Conservation (phyloP, 139 green algal species). For the Haematococcus lacustris region DNA sequence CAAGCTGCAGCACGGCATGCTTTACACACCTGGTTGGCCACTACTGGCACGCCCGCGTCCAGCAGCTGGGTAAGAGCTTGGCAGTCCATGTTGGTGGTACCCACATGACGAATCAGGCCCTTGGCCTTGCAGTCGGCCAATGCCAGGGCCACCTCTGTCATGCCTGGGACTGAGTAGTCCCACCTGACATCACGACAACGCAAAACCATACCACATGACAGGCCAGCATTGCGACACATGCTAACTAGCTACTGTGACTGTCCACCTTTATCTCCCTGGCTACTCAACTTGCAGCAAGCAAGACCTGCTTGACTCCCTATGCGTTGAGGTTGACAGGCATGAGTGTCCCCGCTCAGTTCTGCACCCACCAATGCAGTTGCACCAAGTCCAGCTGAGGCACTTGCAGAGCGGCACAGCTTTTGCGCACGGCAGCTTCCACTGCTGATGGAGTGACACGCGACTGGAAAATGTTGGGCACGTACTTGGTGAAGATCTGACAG, state of each 20-base stretch:
- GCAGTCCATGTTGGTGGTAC: slow-evolving; percentile 63
- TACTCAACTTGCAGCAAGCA: neutral
- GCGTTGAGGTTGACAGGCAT: neutral
- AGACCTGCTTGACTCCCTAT: neutral
- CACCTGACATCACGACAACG: slow-evolving; percentile 19
- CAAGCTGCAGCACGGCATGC: too few relatives aligned
- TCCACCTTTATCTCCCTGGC: slow-evolving; percentile 5
- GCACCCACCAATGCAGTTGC: slow-evolving; percentile 63
- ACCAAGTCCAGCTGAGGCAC: slow-evolving; percentile 51
- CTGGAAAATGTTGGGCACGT: slow-evolving; percentile 45
- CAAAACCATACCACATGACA: neutral
- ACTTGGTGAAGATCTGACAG: slow-evolving; percentile 40
- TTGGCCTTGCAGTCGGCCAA: slow-evolving; percentile 44
- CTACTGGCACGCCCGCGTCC: slow-evolving; percentile 49
- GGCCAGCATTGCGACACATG: neutral
- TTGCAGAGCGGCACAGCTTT: slow-evolving; percentile 1
- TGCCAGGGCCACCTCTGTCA: slow-evolving; percentile 44
- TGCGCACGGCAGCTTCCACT: slow-evolving; percentile 30
- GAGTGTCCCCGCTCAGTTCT: neutral
- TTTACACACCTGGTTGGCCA: slow-evolving; percentile 38
- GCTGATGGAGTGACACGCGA: slow-evolving; percentile 9
- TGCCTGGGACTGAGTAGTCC: slow-evolving; percentile 43
- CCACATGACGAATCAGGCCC: slow-evolving; percentile 37
- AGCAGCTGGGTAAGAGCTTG: slow-evolving; percentile 43
- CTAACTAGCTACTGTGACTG: neutral